Base-by-base conservation (phyloP, 805 yeast species). In the Wickerhamiella nectarea region DNA sequence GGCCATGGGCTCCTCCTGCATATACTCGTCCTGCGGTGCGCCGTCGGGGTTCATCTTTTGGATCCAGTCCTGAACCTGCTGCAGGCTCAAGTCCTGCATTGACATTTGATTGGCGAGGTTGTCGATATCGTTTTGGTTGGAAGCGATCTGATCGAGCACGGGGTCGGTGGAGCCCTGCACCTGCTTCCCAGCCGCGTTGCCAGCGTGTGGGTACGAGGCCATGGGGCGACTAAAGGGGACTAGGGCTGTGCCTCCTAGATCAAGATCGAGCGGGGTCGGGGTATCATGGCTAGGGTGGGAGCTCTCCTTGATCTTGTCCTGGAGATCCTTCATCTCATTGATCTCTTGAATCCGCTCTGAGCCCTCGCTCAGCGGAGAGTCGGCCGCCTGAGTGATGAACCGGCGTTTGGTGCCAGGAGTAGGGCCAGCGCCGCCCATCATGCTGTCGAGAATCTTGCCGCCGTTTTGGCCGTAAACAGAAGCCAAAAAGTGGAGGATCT, bases 401-500 rank as follows among this genome's bases (percentile, higher is more conserved):
- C 49, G 46, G 2, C 56, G 52, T 21, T 44, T 43, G 15, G 48
- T 19, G n/a, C 51, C 51, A 34, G 46, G 48, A 33, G 48, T 43
- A 8, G 47, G 47, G 6, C 44, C 47, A n/a, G n/a, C n/a, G 11
- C 45, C 49, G 18, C 50, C 47, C 18, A 58, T 61, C 11, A 39
- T 31, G 24, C 43, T 37, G 15, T 47, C 40, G 34, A 60, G 62
- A 33, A 66, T 53, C 19, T 64, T 54, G 52, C 74, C 73, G 19
- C 77, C 71, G 15, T 76, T 74, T 51, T 69, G 72, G 17, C 87
- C 87, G 54, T 80, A 81, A 3, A 89, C 72, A 5, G 87, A 74
- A 2, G 95, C 93, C 54, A 91, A 67, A 52, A 91, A 89, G 52
- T 91, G 74, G 54, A 91, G 63, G 41, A 91, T 89, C 50, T 83